Evolutionary conservation across 2,329 filamentous ascomycete species (phyloP).

Genomic region (Lecanicillium sp.): DNA sequence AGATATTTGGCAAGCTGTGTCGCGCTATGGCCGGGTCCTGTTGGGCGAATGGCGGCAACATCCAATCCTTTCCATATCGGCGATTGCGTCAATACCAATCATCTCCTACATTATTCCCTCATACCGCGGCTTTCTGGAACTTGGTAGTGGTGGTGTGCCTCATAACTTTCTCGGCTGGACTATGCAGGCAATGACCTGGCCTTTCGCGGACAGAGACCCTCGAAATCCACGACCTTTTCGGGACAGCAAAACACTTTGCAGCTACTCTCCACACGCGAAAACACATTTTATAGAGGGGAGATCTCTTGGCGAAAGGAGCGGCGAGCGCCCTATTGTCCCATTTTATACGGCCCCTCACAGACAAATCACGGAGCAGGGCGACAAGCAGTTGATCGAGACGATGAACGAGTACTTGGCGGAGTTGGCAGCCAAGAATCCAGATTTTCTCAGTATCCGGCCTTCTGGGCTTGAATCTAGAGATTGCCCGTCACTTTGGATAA

Average conservation of each 20-base stretch:
- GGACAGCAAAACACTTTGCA: slow-evolving; percentile 12
- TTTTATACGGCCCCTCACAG: slow-evolving; percentile 29
- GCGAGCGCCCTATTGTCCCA: slow-evolving; percentile 24
- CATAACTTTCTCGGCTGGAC: slow-evolving; percentile 34
- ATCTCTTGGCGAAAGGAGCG: slow-evolving; percentile 13
- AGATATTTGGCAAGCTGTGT: too few relatives aligned
- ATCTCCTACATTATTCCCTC: slow-evolving; percentile 17
- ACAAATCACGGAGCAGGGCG: slow-evolving; percentile 21
- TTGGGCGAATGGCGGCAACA: too few relatives aligned
- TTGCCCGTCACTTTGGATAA: slow-evolving; percentile 7
- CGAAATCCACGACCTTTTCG: slow-evolving; percentile 19
- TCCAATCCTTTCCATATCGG: too few relatives aligned
- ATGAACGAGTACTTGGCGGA: slow-evolving; percentile 19
- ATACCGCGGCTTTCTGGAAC: slow-evolving; percentile 32
- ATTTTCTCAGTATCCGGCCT: slow-evolving; percentile 1
- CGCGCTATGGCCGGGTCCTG: too few relatives aligned
- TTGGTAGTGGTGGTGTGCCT: slow-evolving; percentile 36
- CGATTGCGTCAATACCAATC: too few relatives aligned
- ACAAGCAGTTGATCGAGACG: slow-evolving; percentile 6
- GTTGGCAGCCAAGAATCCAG: slow-evolving; percentile 2
- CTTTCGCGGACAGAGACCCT: slow-evolving; percentile 25
- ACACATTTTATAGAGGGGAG: too few relatives aligned
- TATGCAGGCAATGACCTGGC: slow-evolving; percentile 23
- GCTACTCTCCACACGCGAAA: slow-evolving; percentile 18
- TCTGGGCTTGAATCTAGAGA: slow-evolving; percentile 7